Conservation (phyloP, 179 eudicot species). For the Silene vulgaris region DNA sequence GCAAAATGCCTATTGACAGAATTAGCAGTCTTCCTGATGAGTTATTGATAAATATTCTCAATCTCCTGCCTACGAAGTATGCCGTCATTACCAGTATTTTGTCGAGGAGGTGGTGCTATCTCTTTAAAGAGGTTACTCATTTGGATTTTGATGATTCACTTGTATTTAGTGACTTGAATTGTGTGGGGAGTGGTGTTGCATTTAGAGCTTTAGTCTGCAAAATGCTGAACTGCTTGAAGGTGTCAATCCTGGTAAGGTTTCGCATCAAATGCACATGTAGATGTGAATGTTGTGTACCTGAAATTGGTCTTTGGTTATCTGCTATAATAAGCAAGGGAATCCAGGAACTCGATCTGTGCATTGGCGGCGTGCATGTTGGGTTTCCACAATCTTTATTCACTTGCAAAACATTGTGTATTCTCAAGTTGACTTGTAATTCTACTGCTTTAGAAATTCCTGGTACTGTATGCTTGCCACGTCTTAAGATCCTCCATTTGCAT, state of each 20-base stretch:
- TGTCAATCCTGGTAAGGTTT: background rate
- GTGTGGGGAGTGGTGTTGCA: background rate
- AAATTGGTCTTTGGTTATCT: background rate
- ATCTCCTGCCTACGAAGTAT: background rate
- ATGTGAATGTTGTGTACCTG: background rate
- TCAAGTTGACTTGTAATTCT: background rate
- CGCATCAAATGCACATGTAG: background rate
- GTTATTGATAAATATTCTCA: background rate
- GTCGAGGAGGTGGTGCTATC: slow-evolving; percentile 4
- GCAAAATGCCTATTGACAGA: background rate
- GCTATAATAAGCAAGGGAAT: background rate
- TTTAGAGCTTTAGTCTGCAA: background rate
- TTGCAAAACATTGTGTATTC: background rate
- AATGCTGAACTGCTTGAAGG: background rate
- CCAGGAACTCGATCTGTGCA: background rate
- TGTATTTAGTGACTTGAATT: background rate
- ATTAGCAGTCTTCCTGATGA: slow-evolving; percentile 10
- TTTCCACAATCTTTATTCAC: background rate
- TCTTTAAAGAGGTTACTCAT: background rate
- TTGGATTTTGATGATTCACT: background rate
- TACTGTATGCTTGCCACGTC: background rate
- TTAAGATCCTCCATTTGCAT: background rate
- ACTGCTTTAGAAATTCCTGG: background rate
- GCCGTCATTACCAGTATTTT: background rate
- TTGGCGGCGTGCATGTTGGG: background rate